Evolutionary conservation across 2,329 filamentous ascomycete species (phyloP), one percentile per base, ranked within the genome.

Genomic region (Capronia americana): DNA sequence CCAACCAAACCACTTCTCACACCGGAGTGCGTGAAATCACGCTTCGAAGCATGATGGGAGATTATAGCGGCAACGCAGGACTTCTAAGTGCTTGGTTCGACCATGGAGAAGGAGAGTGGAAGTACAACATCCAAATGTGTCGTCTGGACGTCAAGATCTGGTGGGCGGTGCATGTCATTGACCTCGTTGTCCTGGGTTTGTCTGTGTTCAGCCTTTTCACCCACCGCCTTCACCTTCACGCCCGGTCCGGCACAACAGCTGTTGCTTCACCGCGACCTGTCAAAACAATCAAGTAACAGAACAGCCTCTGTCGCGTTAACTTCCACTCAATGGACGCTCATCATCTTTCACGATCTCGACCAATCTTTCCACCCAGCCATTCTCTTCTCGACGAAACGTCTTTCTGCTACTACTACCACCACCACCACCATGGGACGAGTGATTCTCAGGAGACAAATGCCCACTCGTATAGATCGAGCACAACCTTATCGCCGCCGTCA

Each of bases 31-130:
- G 94, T 30, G 95, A 99, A 79, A 88, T 98, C 70, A 99, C 95
- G 0, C 91, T 99, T 1, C 88, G 93, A 66, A 97, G 92, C 78
- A 98, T 99, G 93, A 99, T 99, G 95, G 95, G 95, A 63, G 91
- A 92, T 64, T 99, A 91, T 78, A 90, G 88, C n/a, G 95, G 95
- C 23, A 95, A 97, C 76, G 92, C 93, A 0, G 95, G 93, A 0
- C 82, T 99, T 50, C 79, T 99, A 48, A 95, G 91, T 68, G 85
- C 91, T 0, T 99, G 94, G 94, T 98, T 94, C 75, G 92, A 98
- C 76, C 78, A 86, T 63, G 81, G 84, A 2, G 78, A 79, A 0
- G 89, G 87, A 83, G 87, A 91, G 76, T 99, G 95, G 95, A 85
- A 85, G 70, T 91, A 91, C 71, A 92, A 94, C 72, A 95, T 95